Percentiles rank a stretch among this genome's conserved stretches.
These are phyloP conservation scores for Crithidia mellificae DNA, from an alignment of 208 protist genomes.

Conservation along the genomic window DNA sequence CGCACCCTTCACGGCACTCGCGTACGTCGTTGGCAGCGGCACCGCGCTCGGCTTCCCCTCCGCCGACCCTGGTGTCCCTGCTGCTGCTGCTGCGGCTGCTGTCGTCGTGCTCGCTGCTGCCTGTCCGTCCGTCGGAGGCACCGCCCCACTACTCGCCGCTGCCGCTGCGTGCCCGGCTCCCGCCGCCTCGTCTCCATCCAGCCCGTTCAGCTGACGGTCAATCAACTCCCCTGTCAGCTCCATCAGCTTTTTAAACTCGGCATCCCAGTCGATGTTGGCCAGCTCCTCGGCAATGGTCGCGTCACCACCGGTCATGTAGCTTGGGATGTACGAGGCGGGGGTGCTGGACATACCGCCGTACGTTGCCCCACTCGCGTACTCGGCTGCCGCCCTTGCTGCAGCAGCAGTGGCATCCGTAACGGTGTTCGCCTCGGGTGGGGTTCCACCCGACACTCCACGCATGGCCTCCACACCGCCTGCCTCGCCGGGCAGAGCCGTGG, in stretches of 20 bases:
- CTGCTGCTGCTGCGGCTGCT: too few relatives aligned
- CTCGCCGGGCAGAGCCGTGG: slow-evolving; percentile 29
- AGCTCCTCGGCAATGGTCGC: slow-evolving; percentile 23
- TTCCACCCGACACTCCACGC: background rate
- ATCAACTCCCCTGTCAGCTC: slow-evolving; percentile 68
- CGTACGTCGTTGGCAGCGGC: slow-evolving; percentile 34
- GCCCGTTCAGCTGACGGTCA: slow-evolving; percentile 54
- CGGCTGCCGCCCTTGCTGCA: too few relatives aligned
- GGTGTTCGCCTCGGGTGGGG: background rate
- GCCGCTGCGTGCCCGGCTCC: slow-evolving; percentile 7
- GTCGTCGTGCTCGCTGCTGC: too few relatives aligned
- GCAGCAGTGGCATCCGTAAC: background rate
- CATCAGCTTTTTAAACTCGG: slow-evolving; percentile 78
- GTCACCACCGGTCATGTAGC: slow-evolving; percentile 35
- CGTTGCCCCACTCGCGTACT: too few relatives aligned
- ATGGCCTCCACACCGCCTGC: background rate
- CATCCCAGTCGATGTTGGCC: slow-evolving; percentile 60
- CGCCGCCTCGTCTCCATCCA: slow-evolving; percentile 34
- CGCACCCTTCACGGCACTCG: slow-evolving; percentile 39
- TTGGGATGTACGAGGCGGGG: slow-evolving; percentile 32
- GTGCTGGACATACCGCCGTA: background rate
- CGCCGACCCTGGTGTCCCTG: background rate
- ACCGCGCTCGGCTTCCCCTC: slow-evolving; percentile 20
- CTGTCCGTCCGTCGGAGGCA: too few relatives aligned
- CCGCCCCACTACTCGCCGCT: background rate